phyloP scores from a whole-genome alignment of 139 green algal species.

The Eudorina sp. region DNA sequence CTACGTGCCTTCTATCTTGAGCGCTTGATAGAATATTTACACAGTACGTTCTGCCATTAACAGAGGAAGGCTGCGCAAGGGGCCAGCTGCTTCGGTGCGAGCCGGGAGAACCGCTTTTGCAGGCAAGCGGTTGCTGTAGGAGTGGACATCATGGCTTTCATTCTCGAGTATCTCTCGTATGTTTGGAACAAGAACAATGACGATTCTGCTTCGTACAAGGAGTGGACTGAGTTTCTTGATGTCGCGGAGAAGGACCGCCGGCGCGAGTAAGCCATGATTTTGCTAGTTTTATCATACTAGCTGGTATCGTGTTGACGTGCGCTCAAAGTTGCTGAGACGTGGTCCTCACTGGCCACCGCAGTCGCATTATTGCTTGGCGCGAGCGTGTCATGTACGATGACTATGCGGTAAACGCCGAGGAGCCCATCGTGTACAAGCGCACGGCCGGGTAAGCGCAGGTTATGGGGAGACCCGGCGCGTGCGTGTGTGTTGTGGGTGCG shows the following conservation, averaged over 20 bases:
- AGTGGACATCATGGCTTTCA: conserved; percentile 53
- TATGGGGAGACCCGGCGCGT: too few species aligned
- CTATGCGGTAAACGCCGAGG: conserved; percentile 56
- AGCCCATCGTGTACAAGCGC: conserved; percentile 62
- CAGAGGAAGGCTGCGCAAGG: too few species aligned
- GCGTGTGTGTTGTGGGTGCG: neutral
- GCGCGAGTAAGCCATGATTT: conserved; percentile 54
- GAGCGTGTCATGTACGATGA: conserved; percentile 58
- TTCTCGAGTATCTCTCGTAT: conserved; percentile 50
- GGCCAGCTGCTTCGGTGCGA: too few species aligned
- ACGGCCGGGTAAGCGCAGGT: conserved; percentile 47
- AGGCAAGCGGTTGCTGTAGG: neutral
- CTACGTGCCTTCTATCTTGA: too few species aligned
- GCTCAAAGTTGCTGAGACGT: neutral
- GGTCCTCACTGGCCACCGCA: neutral
- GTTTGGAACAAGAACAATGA: conserved; percentile 35
- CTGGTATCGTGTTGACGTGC: neutral
- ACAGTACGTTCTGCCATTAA: too few species aligned
- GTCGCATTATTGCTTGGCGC: conserved; percentile 63
- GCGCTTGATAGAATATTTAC: too few species aligned
- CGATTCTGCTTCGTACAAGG: conserved; percentile 46
- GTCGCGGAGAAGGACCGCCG: conserved; percentile 54
- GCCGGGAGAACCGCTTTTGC: neutral
- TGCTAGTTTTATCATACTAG: neutral
- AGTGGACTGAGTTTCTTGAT: conserved; percentile 58